A percentile compares a stretch with the other conserved stretches of the same genome.
phyloP scores from a whole-genome alignment of 225 moss, liverwort and hornwort species.

The Lunularia cruciata region DNA sequence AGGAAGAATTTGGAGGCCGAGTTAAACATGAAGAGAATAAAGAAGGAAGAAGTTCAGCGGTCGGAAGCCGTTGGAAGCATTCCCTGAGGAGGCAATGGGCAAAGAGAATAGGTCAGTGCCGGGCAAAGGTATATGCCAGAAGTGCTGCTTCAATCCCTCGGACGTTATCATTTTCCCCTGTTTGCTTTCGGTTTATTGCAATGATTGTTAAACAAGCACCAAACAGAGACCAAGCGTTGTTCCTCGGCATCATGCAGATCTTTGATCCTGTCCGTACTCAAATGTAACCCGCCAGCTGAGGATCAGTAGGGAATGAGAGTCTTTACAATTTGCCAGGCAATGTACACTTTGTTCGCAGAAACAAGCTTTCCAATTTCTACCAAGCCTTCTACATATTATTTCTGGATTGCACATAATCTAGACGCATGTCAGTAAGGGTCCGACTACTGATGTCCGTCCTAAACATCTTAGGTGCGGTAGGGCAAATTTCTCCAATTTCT shows the following conservation, averaged over 20 bases:
- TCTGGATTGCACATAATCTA: no score
- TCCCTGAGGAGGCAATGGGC: not conserved
- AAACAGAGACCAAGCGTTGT: not conserved
- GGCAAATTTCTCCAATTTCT: no score
- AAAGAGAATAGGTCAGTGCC: not conserved
- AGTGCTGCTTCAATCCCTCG: not conserved
- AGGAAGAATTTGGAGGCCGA: not conserved
- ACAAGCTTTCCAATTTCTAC: no score
- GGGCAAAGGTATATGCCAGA: constrained; percentile 1
- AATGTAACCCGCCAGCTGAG: no score
- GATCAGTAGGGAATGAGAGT: no score
- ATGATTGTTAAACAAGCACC: constrained; percentile 3
- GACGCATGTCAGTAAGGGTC: no score
- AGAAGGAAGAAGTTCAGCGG: not conserved
- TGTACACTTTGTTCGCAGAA: no score
- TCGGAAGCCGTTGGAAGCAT: not conserved
- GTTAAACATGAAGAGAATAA: not conserved
- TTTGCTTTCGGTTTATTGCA: constrained; percentile 14
- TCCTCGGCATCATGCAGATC: not conserved
- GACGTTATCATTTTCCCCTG: constrained; percentile 15
- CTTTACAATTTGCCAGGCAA: no score
- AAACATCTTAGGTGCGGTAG: no score
- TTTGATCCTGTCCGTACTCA: no score
- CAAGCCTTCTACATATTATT: no score
- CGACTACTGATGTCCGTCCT: no score